These are phyloP conservation scores for Amylostereum areolatum DNA, from an alignment of 1,284 basidiomycete species.

Conservation along the genomic window DNA sequence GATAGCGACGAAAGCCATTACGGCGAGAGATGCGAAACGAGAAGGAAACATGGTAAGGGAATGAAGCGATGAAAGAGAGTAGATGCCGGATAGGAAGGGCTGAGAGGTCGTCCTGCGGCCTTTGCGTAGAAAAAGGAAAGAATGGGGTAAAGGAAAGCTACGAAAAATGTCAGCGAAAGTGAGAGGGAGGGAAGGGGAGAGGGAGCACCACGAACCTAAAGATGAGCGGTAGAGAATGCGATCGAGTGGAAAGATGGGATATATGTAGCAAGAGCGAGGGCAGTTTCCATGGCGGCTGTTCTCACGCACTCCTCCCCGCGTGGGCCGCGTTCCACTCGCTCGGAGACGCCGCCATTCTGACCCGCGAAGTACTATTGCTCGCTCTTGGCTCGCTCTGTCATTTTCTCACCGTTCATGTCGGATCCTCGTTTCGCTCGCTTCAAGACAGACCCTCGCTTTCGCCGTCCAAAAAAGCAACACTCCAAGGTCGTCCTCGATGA, in stretches of 20 bases:
- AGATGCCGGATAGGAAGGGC: slow-evolving; percentile 16
- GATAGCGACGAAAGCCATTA: slow-evolving; percentile 38
- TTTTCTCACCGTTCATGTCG: slow-evolving; percentile 41
- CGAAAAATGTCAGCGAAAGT: neutral
- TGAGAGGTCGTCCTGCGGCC: slow-evolving; percentile 33
- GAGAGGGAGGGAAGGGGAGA: neutral
- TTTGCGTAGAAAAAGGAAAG: slow-evolving; percentile 14
- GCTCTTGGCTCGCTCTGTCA: slow-evolving; percentile 1
- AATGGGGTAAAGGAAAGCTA: slow-evolving; percentile 11
- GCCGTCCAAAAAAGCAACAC: slow-evolving; percentile 74
- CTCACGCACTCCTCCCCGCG: too few relatives aligned
- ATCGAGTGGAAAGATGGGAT: slow-evolving; percentile 9
- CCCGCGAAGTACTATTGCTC: slow-evolving; percentile 16
- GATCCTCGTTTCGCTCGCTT: slow-evolving; percentile 86
- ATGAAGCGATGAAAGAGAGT: slow-evolving; percentile 17
- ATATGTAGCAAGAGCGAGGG: slow-evolving; percentile 16
- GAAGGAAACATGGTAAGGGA: slow-evolving; percentile 37
- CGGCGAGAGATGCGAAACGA: slow-evolving; percentile 32
- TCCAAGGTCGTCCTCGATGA: slow-evolving; percentile 89
- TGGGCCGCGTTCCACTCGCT: too few relatives aligned
- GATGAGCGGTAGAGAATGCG: slow-evolving; percentile 26
- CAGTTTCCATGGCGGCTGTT: neutral
- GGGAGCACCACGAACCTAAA: slow-evolving; percentile 23
- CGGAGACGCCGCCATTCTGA: slow-evolving; percentile 9
- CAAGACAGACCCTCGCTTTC: slow-evolving; percentile 90